Evolutionary conservation across 768 basidiomycete species (phyloP).

Genomic region (Multifurca ochricompacta): DNA sequence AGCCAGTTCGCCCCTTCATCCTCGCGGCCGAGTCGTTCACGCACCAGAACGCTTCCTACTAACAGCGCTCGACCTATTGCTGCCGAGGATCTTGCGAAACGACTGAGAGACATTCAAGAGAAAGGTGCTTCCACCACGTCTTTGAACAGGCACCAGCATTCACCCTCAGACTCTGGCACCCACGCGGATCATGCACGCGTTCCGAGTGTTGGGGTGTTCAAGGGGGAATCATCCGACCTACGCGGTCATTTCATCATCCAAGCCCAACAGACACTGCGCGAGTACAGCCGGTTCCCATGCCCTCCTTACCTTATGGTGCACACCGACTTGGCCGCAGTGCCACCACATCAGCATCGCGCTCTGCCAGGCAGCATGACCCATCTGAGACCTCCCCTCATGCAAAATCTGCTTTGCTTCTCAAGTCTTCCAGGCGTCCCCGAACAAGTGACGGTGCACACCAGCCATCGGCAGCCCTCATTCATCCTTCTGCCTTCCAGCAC

Average conservation of each 20-base stretch:
- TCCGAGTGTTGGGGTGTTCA: slow-evolving; percentile 20
- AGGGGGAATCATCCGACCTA: slow-evolving; percentile 34
- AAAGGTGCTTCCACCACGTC: not conserved
- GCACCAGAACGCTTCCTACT: slow-evolving; percentile 19
- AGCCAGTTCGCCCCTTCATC: not conserved
- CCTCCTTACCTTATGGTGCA: not conserved
- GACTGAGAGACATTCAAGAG: slow-evolving; percentile 14
- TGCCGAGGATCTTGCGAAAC: slow-evolving; percentile 19
- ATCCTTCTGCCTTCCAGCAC: slow-evolving; percentile 21
- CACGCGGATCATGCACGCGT: slow-evolving; percentile 11
- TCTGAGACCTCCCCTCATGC: slow-evolving; percentile 24
- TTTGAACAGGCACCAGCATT: not conserved
- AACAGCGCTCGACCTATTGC: slow-evolving; percentile 10
- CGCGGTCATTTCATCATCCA: slow-evolving; percentile 57
- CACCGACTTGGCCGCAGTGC: slow-evolving; percentile 13
- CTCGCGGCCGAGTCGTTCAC: slow-evolving; percentile 4
- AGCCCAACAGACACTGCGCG: slow-evolving; percentile 28
- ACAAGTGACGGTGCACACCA: slow-evolving; percentile 24
- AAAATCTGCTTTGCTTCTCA: not conserved
- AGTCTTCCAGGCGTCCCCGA: slow-evolving; percentile 20
- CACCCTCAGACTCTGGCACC: not conserved
- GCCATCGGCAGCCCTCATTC: slow-evolving; percentile 20
- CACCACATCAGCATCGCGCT: slow-evolving; percentile 26
- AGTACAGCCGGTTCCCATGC: not conserved
- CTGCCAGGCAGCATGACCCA: slow-evolving; percentile 26